phyloP scores from a whole-genome alignment of 495 filamentous ascomycete species.

The Hypoxylon fragiforme region DNA sequence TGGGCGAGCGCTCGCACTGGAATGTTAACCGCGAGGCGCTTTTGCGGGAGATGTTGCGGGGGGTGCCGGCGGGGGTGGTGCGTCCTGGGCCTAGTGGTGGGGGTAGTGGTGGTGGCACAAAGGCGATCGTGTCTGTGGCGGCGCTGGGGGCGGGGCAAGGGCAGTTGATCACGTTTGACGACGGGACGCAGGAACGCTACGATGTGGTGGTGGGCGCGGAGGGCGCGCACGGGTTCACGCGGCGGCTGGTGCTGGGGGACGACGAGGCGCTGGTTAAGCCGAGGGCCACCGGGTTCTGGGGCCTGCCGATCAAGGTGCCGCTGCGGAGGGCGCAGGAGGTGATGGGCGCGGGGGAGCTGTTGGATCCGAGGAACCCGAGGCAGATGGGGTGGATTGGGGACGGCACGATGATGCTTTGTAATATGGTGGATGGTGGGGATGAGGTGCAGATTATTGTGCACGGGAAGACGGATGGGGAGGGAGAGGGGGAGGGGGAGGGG shows the following conservation, averaged over 20 bases:
- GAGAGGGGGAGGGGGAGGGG: constrained; percentile 18
- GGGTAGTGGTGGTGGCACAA: too few relatives aligned
- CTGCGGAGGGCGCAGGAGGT: constrained; percentile 26
- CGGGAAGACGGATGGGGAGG: constrained; percentile 6
- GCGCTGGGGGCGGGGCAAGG: constrained; percentile 20
- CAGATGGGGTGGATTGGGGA: constrained; percentile 31
- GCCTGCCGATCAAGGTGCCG: constrained; percentile 29
- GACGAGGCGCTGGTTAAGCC: constrained; percentile 20
- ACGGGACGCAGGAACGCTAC: constrained; percentile 31
- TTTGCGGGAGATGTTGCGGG: constrained; percentile 26
- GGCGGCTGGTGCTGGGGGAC: constrained; percentile 29
- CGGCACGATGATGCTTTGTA: constrained; percentile 20
- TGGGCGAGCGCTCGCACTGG: neutral
- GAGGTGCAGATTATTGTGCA: constrained; percentile 30
- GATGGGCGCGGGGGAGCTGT: constrained; percentile 30
- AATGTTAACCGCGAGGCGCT: constrained; percentile 31
- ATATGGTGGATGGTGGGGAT: constrained; percentile 25
- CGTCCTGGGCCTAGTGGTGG: too few relatives aligned
- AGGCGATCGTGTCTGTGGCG: constrained; percentile 30
- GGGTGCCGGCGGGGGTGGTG: constrained; percentile 30
- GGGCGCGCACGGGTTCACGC: constrained; percentile 28
- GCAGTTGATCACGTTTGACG: constrained; percentile 25
- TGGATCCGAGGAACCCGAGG: constrained; percentile 23
- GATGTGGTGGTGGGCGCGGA: constrained; percentile 36
- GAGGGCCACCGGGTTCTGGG: constrained; percentile 30